These are phyloP conservation scores for Vanderwaltozyma yarrowii DNA, from an alignment of 805 yeast species.

Conservation along the genomic window DNA sequence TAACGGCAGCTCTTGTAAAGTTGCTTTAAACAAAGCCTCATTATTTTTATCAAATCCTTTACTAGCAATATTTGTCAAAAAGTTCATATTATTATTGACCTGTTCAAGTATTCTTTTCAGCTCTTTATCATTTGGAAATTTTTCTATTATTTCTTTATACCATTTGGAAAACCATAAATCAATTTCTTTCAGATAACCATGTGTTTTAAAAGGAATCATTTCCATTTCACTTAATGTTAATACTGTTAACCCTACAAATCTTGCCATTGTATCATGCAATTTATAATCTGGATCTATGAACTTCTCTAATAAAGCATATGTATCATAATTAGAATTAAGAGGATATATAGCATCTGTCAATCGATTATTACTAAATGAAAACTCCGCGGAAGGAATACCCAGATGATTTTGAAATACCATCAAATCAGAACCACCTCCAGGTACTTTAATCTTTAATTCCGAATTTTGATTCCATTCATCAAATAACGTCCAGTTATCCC, in stretches of 20 bases:
- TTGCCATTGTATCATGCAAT: slow-evolving; percentile 47
- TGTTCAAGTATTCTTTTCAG: slow-evolving; percentile 6
- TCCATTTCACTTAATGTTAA: slow-evolving; percentile 49
- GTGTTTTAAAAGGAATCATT: slow-evolving; percentile 38
- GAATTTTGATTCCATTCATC: slow-evolving; percentile 37
- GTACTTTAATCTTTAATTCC: slow-evolving; percentile 30
- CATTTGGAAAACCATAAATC: slow-evolving; percentile 27
- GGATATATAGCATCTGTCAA: slow-evolving; percentile 43
- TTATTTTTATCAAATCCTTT: slow-evolving; percentile 39
- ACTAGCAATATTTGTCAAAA: slow-evolving; percentile 20
- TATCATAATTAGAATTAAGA: slow-evolving; percentile 49
- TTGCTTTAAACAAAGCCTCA: slow-evolving; percentile 37
- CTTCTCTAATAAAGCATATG: slow-evolving; percentile 43
- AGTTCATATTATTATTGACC: slow-evolving; percentile 5
- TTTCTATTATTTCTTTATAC: slow-evolving; percentile 12
- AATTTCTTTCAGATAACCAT: slow-evolving; percentile 39
- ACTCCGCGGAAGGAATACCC: slow-evolving; percentile 53
- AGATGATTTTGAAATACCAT: slow-evolving; percentile 54
- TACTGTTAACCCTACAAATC: slow-evolving; percentile 46
- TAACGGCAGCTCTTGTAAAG: slow-evolving; percentile 69
- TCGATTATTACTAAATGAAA: slow-evolving; percentile 33
- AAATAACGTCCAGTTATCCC: slow-evolving; percentile 32
- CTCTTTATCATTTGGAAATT: slow-evolving; percentile 17
- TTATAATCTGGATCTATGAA: slow-evolving; percentile 43
- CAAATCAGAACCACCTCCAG: slow-evolving; percentile 46